Percentiles rank a stretch among this genome's conserved stretches.
Conservation (phyloP, 129 eudicot genomes). For the Glebionis coronaria region DNA sequence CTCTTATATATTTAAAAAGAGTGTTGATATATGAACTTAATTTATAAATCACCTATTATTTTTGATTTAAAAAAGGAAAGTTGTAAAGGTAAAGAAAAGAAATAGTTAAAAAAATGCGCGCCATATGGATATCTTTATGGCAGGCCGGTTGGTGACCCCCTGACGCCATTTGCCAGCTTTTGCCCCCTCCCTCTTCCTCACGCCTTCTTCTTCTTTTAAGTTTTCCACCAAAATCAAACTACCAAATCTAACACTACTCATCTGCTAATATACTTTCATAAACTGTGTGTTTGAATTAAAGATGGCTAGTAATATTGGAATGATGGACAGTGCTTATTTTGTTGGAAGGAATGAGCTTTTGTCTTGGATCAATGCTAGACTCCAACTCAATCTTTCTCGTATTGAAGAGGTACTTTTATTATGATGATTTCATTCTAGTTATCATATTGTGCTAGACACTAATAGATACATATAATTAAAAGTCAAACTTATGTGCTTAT, state of each 20-base stretch:
- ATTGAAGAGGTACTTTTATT: conserved; percentile 62
- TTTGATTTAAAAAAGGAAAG: conserved; percentile 2
- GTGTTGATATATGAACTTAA: too few species aligned
- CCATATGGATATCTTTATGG: conserved; percentile 22
- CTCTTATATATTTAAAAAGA: too few species aligned
- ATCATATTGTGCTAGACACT: too few species aligned
- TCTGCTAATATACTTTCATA: too few species aligned
- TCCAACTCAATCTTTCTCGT: conserved; percentile 87
- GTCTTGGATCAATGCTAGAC: conserved; percentile 77
- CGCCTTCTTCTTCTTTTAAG: not conserved
- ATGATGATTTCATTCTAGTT: not conserved
- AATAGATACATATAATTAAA: not conserved
- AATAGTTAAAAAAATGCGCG: conserved; percentile 17
- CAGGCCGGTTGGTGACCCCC: conserved; percentile 30
- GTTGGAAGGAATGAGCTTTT: conserved; percentile 93
- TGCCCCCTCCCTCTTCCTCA: not conserved
- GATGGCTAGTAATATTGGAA: conserved; percentile 90
- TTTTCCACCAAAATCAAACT: too few species aligned
- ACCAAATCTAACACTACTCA: too few species aligned
- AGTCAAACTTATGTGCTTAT: too few species aligned
- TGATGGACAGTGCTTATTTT: conserved; percentile 95
- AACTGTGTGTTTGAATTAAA: not conserved
- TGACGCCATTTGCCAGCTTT: conserved; percentile 40
- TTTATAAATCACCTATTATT: too few species aligned
- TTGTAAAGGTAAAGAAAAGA: not conserved